phyloP scores from a whole-genome alignment of 371 early-diverging fungal species.

The Vairimorpha ceranae region DNA sequence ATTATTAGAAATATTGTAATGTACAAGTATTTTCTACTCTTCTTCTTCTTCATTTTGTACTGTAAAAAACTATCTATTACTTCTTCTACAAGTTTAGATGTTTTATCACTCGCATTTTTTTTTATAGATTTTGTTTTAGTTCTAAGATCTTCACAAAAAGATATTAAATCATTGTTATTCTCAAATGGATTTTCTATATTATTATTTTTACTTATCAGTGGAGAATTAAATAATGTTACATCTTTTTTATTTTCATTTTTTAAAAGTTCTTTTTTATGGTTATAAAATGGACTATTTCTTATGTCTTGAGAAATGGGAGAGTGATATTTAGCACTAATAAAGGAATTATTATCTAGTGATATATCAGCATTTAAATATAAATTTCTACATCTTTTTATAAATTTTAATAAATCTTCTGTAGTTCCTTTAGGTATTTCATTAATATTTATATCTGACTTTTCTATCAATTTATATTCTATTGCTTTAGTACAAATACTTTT shows the following conservation, averaged over 20 bases:
- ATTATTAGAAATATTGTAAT: background rate
- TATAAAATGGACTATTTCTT: background rate
- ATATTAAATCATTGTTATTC: background rate
- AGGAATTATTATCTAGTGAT: background rate
- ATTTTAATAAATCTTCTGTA: background rate
- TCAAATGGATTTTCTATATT: background rate
- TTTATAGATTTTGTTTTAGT: conserved; percentile 8
- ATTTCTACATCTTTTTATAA: conserved; percentile 5
- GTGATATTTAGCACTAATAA: conserved; percentile 2
- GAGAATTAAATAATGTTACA: background rate
- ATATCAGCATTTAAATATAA: background rate
- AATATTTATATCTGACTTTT: background rate
- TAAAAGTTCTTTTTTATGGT: background rate
- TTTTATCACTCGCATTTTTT: background rate
- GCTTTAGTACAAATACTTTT: background rate
- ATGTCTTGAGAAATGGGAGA: background rate
- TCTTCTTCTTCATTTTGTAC: background rate
- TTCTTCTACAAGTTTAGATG: background rate
- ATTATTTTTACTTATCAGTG: background rate
- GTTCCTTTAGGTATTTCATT: background rate
- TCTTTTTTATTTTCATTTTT: background rate
- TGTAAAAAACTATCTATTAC: background rate
- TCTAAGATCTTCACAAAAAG: conserved; percentile 10
- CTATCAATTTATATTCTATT: background rate
- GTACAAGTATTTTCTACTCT: background rate